Evolutionary conservation across 176 grass and related monocot species (phyloP).

Genomic region (Eragrostis curvula): DNA sequence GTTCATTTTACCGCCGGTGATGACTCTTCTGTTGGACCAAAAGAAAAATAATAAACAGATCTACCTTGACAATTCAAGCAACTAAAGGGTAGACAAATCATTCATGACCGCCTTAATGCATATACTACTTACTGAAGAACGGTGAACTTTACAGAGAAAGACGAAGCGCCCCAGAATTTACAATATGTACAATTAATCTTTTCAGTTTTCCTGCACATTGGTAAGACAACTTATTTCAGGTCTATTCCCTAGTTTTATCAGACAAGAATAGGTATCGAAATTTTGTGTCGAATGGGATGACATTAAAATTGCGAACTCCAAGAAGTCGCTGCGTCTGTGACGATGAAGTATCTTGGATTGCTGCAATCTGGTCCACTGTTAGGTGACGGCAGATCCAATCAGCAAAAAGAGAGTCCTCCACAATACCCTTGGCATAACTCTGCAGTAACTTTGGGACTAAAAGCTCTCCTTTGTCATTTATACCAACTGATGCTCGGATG

Average conservation of each 20-base stretch:
- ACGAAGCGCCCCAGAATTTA: constrained; percentile 35
- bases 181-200: constrained; percentile 39
- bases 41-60: background rate
- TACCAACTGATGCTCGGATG: constrained; percentile 76
- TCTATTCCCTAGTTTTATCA: constrained; percentile 22
- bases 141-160: constrained; percentile 30
- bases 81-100: background rate
- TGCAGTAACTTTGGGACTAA: constrained; percentile 77
- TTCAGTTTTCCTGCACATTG: constrained; percentile 10
- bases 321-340: constrained; percentile 72
- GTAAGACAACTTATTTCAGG: background rate
- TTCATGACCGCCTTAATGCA: background rate
- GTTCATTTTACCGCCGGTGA: too few species aligned
- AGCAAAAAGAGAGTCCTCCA: constrained; percentile 84
- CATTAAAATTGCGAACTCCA: constrained; percentile 63
- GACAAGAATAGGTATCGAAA: constrained; percentile 86
- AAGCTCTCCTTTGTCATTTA: constrained; percentile 81
- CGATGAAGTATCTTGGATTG: constrained; percentile 61
- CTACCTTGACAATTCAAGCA: background rate
- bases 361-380: constrained; percentile 59
- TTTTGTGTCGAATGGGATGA: constrained; percentile 72
- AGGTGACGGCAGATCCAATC: constrained; percentile 94
- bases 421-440: constrained; percentile 77
- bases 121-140: background rate
- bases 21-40: background rate